Base-by-base conservation (phyloP, 352 stramenopile genomes). In the Globisporangium ultimum region DNA sequence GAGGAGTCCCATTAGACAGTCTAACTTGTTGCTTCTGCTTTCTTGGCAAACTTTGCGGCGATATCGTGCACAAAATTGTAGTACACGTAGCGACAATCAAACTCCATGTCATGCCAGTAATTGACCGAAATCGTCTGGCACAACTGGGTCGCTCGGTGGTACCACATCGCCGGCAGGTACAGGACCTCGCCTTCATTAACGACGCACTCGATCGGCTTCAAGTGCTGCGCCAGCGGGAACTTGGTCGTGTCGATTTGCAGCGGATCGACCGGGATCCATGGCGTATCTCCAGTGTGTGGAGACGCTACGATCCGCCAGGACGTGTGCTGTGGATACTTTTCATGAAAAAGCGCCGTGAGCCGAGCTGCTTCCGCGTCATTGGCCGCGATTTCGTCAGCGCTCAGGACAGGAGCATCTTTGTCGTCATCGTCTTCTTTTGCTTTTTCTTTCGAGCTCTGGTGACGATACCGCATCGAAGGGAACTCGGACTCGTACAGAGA, bases 101-200 rank as follows among this genome's bases (percentile, higher is more conserved):
- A 95, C 48, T 91, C 74, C 85, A 95, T 95, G 68, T 95, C 85
- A 52, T 95, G 85, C 85, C 85, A 95, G 66, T 95, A 95, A 54
- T 95, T 95, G n/a, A 95, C 81, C 45, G 85, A 87, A 20, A 95
- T 87, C 8, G 85, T 95, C 18, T 70, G 47, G 42, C 71, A 76
- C n/a, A 88, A 63, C 50, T 95, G 81, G 15, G 85, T 85, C 14
- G 81, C 85, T 42, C 82, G 83, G 61, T 95, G 85, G 62, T 93
- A 95, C 85, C 85, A 95, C 68, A 95, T 80, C 34, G 81, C 80
- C 11, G 85, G 85, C 50, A 93, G 53, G 58, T 90, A 95, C 10
- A 93, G 59, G 17, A 90, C 71, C 55, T 95, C 81, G 15, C 81
- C 83, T 20, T 74, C 69, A 48, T 85, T 69, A 18, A 95, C 67